Conservation (phyloP, 1,139 yeast genomes). For the Groenewaldozyma sp. region DNA sequence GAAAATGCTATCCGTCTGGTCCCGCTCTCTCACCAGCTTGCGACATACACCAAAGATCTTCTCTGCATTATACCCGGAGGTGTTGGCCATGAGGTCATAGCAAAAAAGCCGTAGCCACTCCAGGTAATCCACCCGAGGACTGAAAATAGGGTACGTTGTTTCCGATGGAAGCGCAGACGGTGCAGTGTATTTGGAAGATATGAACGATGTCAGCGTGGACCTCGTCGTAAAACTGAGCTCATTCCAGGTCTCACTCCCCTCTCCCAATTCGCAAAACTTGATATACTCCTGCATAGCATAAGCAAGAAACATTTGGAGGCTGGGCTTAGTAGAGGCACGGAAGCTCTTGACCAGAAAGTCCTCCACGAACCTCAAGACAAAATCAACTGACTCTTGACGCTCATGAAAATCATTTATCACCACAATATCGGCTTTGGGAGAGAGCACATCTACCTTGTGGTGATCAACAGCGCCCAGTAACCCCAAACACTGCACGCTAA, state of each 20-base stretch:
- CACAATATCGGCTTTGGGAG: conserved; percentile 31
- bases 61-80: conserved; percentile 33
- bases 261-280: conserved; percentile 50
- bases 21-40: conserved; percentile 48
- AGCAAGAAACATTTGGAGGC: conserved; percentile 74
- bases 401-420: conserved; percentile 55
- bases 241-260: conserved; percentile 38
- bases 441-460: conserved; percentile 41
- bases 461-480: conserved; percentile 73
- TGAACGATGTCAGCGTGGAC: conserved; percentile 66
- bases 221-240: conserved; percentile 58
- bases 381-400: conserved; percentile 51
- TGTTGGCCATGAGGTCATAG: conserved; percentile 49
- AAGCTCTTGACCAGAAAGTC: conserved; percentile 66
- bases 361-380: conserved; percentile 59
- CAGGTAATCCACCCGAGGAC: conserved; percentile 32
- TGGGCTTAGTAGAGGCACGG: conserved; percentile 86
- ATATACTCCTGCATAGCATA: conserved; percentile 84
- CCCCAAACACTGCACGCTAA: conserved; percentile 64
- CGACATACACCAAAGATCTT: conserved; percentile 58
- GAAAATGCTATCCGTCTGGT: conserved; percentile 59
- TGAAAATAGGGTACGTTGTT: conserved; percentile 43
- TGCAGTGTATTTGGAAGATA: conserved; percentile 60
- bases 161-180: conserved; percentile 30
- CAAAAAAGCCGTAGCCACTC: conserved; percentile 68